Conservation (phyloP, 192 early-diverging fungal genomes). For the Linnemannia schmuckeri region DNA sequence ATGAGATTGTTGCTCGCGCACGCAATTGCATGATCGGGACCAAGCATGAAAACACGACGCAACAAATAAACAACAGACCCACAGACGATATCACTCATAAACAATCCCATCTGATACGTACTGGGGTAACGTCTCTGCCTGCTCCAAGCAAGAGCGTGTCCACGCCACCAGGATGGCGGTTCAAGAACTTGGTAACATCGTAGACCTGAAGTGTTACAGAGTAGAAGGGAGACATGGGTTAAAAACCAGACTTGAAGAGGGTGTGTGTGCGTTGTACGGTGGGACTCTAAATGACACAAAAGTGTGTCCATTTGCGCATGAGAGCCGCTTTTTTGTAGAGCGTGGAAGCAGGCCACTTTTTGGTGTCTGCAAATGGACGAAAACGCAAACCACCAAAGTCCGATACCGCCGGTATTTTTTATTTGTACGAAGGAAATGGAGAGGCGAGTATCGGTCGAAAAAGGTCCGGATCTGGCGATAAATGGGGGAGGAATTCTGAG, state of each 20-base stretch:
- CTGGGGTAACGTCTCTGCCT: slow-evolving; percentile 67
- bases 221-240: background rate
- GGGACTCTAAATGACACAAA: background rate
- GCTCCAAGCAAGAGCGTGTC: slow-evolving; percentile 62
- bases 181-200: slow-evolving; percentile 65
- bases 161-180: slow-evolving; percentile 61
- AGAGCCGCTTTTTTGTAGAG: background rate
- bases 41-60: background rate
- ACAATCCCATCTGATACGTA: slow-evolving; percentile 33
- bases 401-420: background rate
- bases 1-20: background rate
- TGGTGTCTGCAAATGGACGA: background rate
- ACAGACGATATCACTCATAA: background rate
- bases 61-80: background rate
- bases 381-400: background rate
- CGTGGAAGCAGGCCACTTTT: background rate
- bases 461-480: background rate
- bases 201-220: slow-evolving; percentile 50
- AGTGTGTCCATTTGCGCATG: background rate
- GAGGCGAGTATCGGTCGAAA: background rate
- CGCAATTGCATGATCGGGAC: slow-evolving; percentile 6
- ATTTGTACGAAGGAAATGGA: background rate
- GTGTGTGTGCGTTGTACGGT: background rate
- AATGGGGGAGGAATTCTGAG: background rate
- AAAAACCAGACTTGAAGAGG: background rate